These are phyloP conservation scores for Tephrocybe rancida DNA, from an alignment of 768 basidiomycete species.

Conservation along the genomic window DNA sequence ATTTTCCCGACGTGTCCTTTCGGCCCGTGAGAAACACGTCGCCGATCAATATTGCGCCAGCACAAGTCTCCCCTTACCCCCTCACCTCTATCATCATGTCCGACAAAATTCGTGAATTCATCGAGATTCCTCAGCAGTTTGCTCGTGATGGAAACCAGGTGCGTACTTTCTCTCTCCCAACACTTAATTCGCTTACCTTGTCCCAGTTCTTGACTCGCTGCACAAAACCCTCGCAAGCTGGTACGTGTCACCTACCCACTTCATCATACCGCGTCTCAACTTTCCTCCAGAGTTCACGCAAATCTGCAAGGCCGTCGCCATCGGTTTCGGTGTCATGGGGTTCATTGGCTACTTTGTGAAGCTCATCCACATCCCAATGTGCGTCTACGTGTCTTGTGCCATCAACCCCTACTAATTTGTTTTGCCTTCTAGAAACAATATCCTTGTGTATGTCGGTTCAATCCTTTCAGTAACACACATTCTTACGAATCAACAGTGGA, in stretches of 20 bases:
- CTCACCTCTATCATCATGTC: slow-evolving; percentile 58
- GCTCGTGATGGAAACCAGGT: slow-evolving; percentile 93
- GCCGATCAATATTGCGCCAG: slow-evolving; percentile 26
- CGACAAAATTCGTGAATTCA: slow-evolving; percentile 87
- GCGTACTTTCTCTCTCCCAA: slow-evolving; percentile 20
- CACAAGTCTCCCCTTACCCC: slow-evolving; percentile 21
- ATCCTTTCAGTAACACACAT: slow-evolving; percentile 1
- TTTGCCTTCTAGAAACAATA: slow-evolving; percentile 78
- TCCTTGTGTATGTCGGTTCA: slow-evolving; percentile 81
- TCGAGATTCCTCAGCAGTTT: slow-evolving; percentile 91
- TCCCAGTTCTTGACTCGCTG: slow-evolving; percentile 92
- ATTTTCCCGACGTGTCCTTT: slow-evolving; percentile 12
- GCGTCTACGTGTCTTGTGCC: slow-evolving; percentile 35
- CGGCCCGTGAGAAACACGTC: slow-evolving; percentile 31
- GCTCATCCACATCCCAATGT: slow-evolving; percentile 98
- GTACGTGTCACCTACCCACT: slow-evolving; percentile 42
- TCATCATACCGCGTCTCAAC: neutral
- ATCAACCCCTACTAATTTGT: slow-evolving; percentile 17
- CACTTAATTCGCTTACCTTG: slow-evolving; percentile 11
- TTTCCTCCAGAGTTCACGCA: slow-evolving; percentile 79
- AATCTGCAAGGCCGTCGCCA: slow-evolving; percentile 94
- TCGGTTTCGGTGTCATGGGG: slow-evolving; percentile 98
- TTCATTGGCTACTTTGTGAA: slow-evolving; percentile 99
- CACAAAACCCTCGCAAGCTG: slow-evolving; percentile 96
- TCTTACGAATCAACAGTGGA: slow-evolving; percentile 53